Conservation (phyloP, 768 basidiomycete genomes). For the Lentinus tigrinus region DNA sequence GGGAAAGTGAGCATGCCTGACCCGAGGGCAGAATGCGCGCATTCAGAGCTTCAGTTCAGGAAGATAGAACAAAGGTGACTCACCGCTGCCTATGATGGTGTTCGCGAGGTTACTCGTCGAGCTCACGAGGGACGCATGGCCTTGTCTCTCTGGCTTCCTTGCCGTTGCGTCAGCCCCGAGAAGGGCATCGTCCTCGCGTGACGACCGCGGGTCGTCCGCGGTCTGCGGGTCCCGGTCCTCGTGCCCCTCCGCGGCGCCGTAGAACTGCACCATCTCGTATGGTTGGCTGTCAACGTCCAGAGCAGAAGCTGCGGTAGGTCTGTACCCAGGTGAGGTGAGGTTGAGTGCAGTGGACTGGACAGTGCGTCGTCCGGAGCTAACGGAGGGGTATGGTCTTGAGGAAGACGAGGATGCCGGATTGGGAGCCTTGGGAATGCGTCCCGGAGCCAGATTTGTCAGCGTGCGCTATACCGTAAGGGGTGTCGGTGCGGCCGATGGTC, state of each 20-base stretch:
- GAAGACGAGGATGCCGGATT: conserved; percentile 4
- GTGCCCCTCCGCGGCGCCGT: conserved; percentile 50
- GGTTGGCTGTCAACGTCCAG: conserved; percentile 19
- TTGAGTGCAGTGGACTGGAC: conserved; percentile 11
- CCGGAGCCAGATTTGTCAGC: conserved; percentile 19
- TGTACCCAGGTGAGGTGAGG: conserved; percentile 5
- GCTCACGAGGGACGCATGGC: conserved; percentile 67
- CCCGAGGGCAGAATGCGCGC: conserved; percentile 2
- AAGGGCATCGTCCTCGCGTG: conserved; percentile 58
- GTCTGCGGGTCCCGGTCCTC: conserved; percentile 27
- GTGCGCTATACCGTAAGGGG: background rate
- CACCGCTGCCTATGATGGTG: conserved; percentile 90
- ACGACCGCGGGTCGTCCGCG: conserved; percentile 28
- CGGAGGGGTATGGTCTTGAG: background rate
- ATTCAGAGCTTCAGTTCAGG: background rate
- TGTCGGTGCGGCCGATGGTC: too few relatives aligned
- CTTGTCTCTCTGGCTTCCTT: conserved; percentile 43
- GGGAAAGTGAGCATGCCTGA: conserved; percentile 89
- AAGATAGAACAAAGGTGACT: conserved; percentile 25
- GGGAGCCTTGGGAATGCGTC: conserved; percentile 2
- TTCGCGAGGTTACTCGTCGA: conserved; percentile 81
- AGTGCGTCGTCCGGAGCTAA: too few relatives aligned
- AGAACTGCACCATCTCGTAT: conserved; percentile 69
- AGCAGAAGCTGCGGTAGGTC: conserved; percentile 1
- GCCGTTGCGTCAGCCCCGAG: conserved; percentile 44